Percentiles rank a stretch among this genome's conserved stretches.
Conservation (phyloP, 306 rosid species). For the Medicago truncatula region MtrunA17r5.0-ANR NC_053043.1:10016501-10017000, state of each 20-base stretch:
- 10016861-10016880: conserved; percentile 49
- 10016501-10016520: neutral
- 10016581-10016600: conserved; percentile 22
- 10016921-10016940: conserved; percentile 50
- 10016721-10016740: neutral
- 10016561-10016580: conserved; percentile 5
- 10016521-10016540: conserved; percentile 4
- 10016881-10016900: conserved; percentile 48
- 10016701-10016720: neutral
- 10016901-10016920: conserved; percentile 51
- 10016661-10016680: conserved; percentile 1
- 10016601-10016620: conserved; percentile 18
- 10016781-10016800: conserved; percentile 53
- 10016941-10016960: conserved; percentile 52
- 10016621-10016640: conserved; percentile 35
- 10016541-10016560: conserved; percentile 25
- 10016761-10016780: conserved; percentile 45
- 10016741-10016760: neutral
- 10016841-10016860: conserved; percentile 55
- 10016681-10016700: neutral
- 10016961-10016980: conserved; percentile 47
- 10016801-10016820: conserved; percentile 40
- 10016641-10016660: conserved; percentile 7
- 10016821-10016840: conserved; percentile 54
- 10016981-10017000: conserved; percentile 55